These are phyloP conservation scores for Kokia cookei DNA, from an alignment of 441 rosid genomes.

Conservation along the genomic window DNA sequence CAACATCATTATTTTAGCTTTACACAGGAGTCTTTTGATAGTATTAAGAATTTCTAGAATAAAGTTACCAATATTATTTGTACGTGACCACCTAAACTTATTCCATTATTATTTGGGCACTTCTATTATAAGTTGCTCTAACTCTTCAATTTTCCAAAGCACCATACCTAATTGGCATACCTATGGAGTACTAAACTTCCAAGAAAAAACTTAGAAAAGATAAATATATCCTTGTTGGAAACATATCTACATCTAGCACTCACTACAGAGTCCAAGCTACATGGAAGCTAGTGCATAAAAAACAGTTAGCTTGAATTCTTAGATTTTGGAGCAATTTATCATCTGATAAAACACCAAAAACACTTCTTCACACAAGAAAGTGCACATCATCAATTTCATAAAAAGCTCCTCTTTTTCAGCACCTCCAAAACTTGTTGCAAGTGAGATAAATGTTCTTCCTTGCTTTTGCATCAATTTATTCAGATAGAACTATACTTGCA, in stretches of 20 bases:
- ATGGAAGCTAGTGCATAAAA: neutral
- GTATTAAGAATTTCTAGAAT: neutral
- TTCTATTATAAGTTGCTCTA: neutral
- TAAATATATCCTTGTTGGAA: neutral
- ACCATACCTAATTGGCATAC: neutral
- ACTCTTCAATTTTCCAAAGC: neutral
- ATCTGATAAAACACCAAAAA: neutral
- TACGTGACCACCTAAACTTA: neutral
- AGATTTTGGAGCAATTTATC: neutral
- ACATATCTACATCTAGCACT: neutral
- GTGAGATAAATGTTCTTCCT: neutral
- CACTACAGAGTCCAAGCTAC: neutral
- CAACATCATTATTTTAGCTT: neutral
- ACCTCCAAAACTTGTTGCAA: neutral
- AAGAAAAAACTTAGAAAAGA: neutral
- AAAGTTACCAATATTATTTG: neutral
- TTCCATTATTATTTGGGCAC: neutral
- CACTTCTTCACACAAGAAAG: neutral
- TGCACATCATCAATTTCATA: neutral
- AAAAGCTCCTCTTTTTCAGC: neutral
- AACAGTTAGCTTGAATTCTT: neutral
- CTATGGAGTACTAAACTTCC: neutral
- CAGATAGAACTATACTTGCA: neutral
- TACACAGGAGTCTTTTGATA: neutral
- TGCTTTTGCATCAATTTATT: neutral